These are phyloP conservation scores for Rhodotorula sp. DNA, from an alignment of 1,284 basidiomycete genomes.

Conservation along the genomic window DNA sequence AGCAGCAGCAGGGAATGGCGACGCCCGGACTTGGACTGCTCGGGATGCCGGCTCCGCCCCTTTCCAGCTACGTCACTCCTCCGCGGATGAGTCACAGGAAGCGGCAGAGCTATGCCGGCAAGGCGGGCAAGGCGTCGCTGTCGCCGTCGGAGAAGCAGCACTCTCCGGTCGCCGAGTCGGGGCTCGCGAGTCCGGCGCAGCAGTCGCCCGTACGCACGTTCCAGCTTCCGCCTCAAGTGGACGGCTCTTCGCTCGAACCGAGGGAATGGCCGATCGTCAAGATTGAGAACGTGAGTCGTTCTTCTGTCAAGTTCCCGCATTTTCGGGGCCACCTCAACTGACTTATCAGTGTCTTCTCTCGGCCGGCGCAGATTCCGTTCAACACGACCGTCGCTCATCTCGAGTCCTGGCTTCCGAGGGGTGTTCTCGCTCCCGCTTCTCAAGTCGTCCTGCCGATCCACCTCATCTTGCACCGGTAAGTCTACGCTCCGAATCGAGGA, in stretches of 20 bases:
- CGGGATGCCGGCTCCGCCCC: background rate
- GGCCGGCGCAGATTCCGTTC: conserved; percentile 28
- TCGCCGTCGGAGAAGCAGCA: background rate
- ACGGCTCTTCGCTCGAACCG: conserved; percentile 1
- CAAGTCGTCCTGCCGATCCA: conserved; percentile 25
- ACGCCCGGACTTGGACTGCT: background rate
- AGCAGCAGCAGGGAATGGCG: background rate
- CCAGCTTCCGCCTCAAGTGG: background rate
- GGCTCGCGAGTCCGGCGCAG: background rate
- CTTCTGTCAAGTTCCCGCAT: background rate
- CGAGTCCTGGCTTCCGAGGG: conserved; percentile 18
- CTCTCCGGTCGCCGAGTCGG: background rate
- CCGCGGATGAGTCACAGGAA: background rate
- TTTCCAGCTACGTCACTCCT: background rate
- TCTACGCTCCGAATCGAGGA: background rate
- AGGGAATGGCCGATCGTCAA: conserved; percentile 29
- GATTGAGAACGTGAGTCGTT: conserved; percentile 24
- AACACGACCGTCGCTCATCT: conserved; percentile 19
- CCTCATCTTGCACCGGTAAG: conserved; percentile 36
- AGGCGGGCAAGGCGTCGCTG: background rate
- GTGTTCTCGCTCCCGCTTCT: background rate
- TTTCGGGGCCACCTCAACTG: background rate
- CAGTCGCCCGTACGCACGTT: background rate
- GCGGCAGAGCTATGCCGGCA: background rate
- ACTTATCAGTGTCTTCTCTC: background rate